Base-by-base conservation (phyloP, 2,329 filamentous ascomycete genomes). In the Xylariaceae sp. region DNA sequence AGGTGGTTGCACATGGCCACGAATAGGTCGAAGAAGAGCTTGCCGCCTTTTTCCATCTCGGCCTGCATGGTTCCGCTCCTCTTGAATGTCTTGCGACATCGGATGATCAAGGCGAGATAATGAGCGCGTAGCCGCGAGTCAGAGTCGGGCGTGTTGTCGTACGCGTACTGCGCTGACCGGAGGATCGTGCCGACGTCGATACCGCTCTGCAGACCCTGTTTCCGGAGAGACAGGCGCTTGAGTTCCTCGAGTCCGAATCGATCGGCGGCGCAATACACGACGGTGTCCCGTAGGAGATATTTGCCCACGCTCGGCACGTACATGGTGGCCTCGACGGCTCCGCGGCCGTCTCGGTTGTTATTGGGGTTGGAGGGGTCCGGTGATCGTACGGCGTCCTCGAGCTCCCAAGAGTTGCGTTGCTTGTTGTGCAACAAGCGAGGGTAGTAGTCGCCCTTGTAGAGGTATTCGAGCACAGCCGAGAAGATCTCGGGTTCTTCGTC, bases 1-100 rank as follows among this genome's bases (percentile, higher is more conserved):
- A 97, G 88, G 80, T 96, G 92, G 78, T 96, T 97, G 82, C 91
- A 96, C 88, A 97, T 90, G 69, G 92, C 92, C 72, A 97, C 92
- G 75, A 97, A 97, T 75, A 97, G 81, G 82, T 97, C 92, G 79
- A 97, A 97, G 83, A 94, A 97, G 78, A 97, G 82, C 82, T 92
- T 92, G 77, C 85, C 92, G 73, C 92, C 92, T 75, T 86, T 86
- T 81, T 96, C 91, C 92, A 97, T 97, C 81, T 97, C 92, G 79
- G 89, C 88, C 83, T 97, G 92, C 92, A 97, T 96, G 75, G 92
- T 97, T 77, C 92, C 92, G 80, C 92, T 96, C 77, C 89, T 87
- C 87, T 96, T 97, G 77, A 97, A 97, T 70, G 91, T 96, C 81
- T 92, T 92, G 75, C 93, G 91, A 82, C 90, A 93, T 80, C 92